Evolutionary conservation across 108 stramenopile genomes (phyloP).

Genomic region (Poteriospumella lacustris): DNA sequence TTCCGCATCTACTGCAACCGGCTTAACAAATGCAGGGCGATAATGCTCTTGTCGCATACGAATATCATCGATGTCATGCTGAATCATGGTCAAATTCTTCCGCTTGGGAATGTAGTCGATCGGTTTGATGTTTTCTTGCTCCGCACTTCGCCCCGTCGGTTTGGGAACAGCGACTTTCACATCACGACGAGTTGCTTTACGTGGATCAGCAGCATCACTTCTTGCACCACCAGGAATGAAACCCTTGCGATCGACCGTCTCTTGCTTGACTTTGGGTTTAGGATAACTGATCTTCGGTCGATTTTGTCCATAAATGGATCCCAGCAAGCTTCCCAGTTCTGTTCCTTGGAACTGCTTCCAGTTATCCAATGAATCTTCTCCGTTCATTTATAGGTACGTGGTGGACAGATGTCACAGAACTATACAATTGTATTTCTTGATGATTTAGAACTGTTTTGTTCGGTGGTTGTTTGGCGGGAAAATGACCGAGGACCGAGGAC

Average conservation of each 20-base stretch:
- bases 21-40: conserved; percentile 10
- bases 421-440: too few relatives aligned
- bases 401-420: too few relatives aligned
- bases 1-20: background rate
- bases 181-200: background rate
- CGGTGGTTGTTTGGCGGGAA: too few relatives aligned
- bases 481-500: too few relatives aligned
- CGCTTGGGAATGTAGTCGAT: background rate
- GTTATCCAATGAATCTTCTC: background rate
- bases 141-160: background rate
- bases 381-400: too few relatives aligned
- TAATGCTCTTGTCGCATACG: conserved; percentile 17
- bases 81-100: background rate
- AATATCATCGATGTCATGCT: conserved; percentile 18
- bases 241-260: background rate
- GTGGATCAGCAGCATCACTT: conserved; percentile 15
- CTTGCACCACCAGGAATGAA: conserved; percentile 17
- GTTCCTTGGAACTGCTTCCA: conserved; percentile 29
- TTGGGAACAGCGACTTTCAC: conserved; percentile 22
- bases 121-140: background rate
- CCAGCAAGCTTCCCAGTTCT: conserved; percentile 12
- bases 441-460: too few relatives aligned
- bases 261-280: background rate
- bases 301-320: conserved; percentile 1
- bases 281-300: conserved; percentile 20